phyloP scores from a whole-genome alignment of 331 rosid genomes.

The Quercus lobata region DNA sequence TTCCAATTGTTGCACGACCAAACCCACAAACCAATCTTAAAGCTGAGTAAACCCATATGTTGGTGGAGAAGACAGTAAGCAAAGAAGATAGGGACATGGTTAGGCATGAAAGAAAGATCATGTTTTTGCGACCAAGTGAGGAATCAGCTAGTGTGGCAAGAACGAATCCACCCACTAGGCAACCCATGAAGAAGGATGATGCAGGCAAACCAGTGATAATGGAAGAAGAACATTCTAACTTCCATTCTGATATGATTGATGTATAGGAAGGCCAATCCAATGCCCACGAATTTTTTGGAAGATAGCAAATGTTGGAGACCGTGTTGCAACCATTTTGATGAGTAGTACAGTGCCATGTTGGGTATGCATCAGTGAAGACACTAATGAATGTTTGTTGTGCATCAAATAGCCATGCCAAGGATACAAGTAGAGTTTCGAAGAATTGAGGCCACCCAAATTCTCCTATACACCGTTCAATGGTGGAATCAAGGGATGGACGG shows the following conservation, averaged over 20 bases:
- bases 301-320: constrained; percentile 29
- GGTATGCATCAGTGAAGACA: constrained; percentile 12
- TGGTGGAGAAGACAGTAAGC: constrained; percentile 31
- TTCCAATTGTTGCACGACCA: constrained; percentile 50
- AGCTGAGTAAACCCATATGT: constrained; percentile 49
- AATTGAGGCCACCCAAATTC: too few species aligned
- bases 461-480: too few species aligned
- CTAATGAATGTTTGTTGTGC: constrained; percentile 42
- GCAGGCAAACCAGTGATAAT: constrained; percentile 43
- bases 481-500: too few species aligned
- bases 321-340: neutral
- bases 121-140: constrained; percentile 53
- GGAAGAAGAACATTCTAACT: constrained; percentile 32
- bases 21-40: constrained; percentile 42
- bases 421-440: constrained; percentile 29
- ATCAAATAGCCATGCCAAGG: constrained; percentile 42
- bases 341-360: constrained; percentile 33
- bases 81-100: constrained; percentile 45
- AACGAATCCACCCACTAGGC: constrained; percentile 44
- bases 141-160: constrained; percentile 59
- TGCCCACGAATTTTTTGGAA: constrained; percentile 35
- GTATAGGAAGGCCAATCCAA: constrained; percentile 37
- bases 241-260: constrained; percentile 54
- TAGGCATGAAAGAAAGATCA: constrained; percentile 43
- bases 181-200: constrained; percentile 53